Base-by-base conservation (phyloP, 805 yeast genomes). In the Candida patagonica region DNA sequence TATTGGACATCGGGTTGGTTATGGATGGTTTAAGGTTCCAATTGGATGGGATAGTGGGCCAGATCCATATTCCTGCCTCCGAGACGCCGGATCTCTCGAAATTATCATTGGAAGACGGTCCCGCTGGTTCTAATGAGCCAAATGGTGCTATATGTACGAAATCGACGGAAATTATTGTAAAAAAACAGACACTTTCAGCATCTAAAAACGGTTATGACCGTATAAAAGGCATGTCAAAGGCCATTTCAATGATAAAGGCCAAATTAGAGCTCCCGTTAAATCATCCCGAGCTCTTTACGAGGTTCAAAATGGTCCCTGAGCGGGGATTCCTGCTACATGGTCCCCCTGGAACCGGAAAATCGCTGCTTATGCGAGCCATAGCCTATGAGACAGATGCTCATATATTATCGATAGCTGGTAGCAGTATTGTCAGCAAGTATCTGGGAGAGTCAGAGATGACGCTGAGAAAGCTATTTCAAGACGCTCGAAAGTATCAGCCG, bases 271-370 rank as follows among this genome's bases (percentile, higher is more conserved):
- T 89, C 2, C 96, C 99, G 0, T 66, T 92, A 20, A 76, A 78
- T 44, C 75, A 75, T 42, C 95, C 96, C 0, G 69, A 71, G 5
- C 60, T 86, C 24, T 89, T 88, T 52, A 82, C 85, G 48, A 78
- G 78, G 56, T 92, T 92, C 55, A 78, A 77, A 42, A 86, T 89
- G 29, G 84, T 95, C 0, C 97, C 98, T 1, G 98, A 98, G 15
- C 68, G 98, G 49, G 98, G 98, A 45, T 98, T 92, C 1, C 62
- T 92, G 42, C 92, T 92, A 62, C 98, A 92, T 61, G 98, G 98
- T 35, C 98, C 98, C 4, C 98, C 98, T 2, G 98, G 98, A 47
- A 92, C 98, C 0, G 98, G 98, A 71, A 92, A 92, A 58, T 92
- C 98, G 1, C 75, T 88, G 85, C 68, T 92, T 6, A 66, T 92